phyloP scores from a whole-genome alignment of 495 filamentous ascomycete species.

The Neurospora sp. region DNA sequence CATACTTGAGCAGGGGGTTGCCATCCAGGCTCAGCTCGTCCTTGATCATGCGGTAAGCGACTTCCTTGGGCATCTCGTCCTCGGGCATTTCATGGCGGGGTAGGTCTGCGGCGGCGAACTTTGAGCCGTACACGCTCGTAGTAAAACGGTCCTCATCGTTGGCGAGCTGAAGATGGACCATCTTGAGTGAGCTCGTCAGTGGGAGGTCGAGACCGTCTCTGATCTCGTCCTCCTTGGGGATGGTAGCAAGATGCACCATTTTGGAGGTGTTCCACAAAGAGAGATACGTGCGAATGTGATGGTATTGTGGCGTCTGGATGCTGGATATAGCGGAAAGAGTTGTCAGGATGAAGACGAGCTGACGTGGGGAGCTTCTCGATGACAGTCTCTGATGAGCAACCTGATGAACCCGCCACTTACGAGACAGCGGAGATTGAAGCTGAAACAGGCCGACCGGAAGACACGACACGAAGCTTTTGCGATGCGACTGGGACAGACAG shows the following conservation, averaged over 20 bases:
- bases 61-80: conserved; percentile 72
- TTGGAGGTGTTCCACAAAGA: conserved; percentile 11
- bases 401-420: not conserved
- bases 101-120: conserved; percentile 67
- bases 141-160: conserved; percentile 53
- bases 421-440: not conserved
- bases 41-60: conserved; percentile 93
- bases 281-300: not conserved
- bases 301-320: not conserved
- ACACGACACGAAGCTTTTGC: not conserved
- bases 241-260: conserved; percentile 58
- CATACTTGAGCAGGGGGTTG: conserved; percentile 80
- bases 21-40: conserved; percentile 84
- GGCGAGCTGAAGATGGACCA: conserved; percentile 33
- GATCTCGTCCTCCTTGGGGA: conserved; percentile 42
- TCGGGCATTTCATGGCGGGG: conserved; percentile 85
- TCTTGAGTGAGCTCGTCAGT: conserved; percentile 32
- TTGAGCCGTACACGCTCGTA: conserved; percentile 74
- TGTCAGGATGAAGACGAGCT: not conserved
- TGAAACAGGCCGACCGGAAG: not conserved
- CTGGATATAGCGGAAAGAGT: not conserved
- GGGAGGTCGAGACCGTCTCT: conserved; percentile 17
- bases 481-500: not conserved
- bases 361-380: conserved; percentile 5
- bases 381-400: conserved; percentile 9